A percentile compares a stretch with the other conserved stretches of the same genome.
phyloP scores from a whole-genome alignment of 1,284 basidiomycete species.

The Ganoderma lingzhi region DNA sequence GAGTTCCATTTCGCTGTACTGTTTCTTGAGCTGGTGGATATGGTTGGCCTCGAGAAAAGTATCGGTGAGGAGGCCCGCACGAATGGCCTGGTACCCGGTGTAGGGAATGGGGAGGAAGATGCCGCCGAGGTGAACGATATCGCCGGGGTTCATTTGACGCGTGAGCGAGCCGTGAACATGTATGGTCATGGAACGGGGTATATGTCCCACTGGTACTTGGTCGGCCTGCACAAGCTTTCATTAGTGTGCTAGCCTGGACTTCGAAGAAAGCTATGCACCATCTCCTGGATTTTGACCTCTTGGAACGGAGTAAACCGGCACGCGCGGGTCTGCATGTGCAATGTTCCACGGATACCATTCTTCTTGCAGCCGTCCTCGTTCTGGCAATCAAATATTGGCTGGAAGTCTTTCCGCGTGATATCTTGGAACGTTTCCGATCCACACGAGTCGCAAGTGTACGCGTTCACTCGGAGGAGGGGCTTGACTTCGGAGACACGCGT shows the following conservation, averaged over 20 bases:
- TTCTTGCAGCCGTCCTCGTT: conserved; percentile 84
- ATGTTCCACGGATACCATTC: conserved; percentile 89
- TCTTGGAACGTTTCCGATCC: conserved; percentile 99
- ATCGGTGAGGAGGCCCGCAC: conserved; percentile 96
- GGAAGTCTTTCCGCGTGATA: conserved; percentile 92
- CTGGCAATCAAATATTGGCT: conserved; percentile 89
- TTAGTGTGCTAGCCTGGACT: not conserved
- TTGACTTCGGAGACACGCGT: conserved; percentile 99
- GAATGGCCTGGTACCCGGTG: conserved; percentile 88
- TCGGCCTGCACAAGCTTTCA: conserved; percentile 75
- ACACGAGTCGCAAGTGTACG: conserved; percentile 98
- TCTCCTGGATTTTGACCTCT: conserved; percentile 98
- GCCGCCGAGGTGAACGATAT: conserved; percentile 92
- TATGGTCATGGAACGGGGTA: conserved; percentile 97
- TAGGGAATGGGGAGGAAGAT: conserved; percentile 92
- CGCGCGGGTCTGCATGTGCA: conserved; percentile 98
- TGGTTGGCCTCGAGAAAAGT: conserved; percentile 96
- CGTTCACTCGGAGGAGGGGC: conserved; percentile 95
- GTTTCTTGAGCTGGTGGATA: conserved; percentile 96
- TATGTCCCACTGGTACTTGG: conserved; percentile 99
- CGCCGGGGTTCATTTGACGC: conserved; percentile 93
- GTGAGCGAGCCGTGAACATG: conserved; percentile 94
- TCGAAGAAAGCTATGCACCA: conserved; percentile 62
- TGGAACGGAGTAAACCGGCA: conserved; percentile 99
- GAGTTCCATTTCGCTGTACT: conserved; percentile 94